Evolutionary conservation across 805 yeast genomes (phyloP).

Genomic region (Candida coquimbonensis): DNA sequence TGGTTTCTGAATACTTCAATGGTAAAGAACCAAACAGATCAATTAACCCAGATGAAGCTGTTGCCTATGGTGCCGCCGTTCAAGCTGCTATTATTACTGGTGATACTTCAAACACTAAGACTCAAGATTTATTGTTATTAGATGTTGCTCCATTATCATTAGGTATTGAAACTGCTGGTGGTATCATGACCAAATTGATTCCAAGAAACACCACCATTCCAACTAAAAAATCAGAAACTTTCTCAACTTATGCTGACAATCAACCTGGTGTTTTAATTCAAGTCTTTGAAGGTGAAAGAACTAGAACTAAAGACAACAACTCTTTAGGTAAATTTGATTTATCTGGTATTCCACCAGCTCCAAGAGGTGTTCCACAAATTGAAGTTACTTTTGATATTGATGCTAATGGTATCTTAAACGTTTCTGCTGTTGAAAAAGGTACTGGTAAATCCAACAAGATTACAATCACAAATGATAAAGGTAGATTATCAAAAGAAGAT

Average conservation of each 20-base stretch:
- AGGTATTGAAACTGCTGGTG: slow-evolving; percentile 99
- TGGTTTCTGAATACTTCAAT: slow-evolving; percentile 95
- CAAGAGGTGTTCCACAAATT: slow-evolving; percentile 98
- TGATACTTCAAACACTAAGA: slow-evolving; percentile 87
- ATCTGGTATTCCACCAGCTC: slow-evolving; percentile 96
- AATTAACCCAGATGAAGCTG: slow-evolving; percentile 99
- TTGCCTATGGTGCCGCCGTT: slow-evolving; percentile 99
- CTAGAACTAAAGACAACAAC: slow-evolving; percentile 94
- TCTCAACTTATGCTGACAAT: slow-evolving; percentile 98
- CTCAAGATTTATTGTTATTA: slow-evolving; percentile 91
- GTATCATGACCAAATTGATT: slow-evolving; percentile 98
- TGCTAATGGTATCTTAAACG: slow-evolving; percentile 96
- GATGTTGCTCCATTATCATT: slow-evolving; percentile 98
- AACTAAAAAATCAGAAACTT: slow-evolving; percentile 95
- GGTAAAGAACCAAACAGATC: slow-evolving; percentile 98
- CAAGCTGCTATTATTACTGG: slow-evolving; percentile 98
- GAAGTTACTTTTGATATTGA: slow-evolving; percentile 97
- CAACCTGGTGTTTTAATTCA: slow-evolving; percentile 99
- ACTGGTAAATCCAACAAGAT: slow-evolving; percentile 96
- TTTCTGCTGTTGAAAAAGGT: slow-evolving; percentile 96
- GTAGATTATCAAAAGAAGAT: slow-evolving; percentile 96
- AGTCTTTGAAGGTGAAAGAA: slow-evolving; percentile 98
- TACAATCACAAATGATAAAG: slow-evolving; percentile 97
- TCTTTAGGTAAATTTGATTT: slow-evolving; percentile 95
- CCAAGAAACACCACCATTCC: slow-evolving; percentile 99